phyloP scores from a whole-genome alignment of 176 grass and related monocot species.

The Echinochloa phyllopogon region DNA sequence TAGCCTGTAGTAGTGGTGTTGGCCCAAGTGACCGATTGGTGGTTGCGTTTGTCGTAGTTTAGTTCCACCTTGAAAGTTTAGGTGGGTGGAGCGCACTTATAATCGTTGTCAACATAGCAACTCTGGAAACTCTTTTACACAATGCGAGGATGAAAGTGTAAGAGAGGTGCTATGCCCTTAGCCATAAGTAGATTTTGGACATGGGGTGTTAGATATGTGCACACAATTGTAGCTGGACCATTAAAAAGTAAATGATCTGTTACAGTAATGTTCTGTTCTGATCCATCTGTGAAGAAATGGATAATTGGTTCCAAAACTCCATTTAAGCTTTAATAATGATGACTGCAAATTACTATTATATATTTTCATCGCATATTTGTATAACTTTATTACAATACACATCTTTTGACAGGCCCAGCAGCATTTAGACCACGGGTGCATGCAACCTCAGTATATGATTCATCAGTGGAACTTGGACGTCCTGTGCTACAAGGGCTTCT shows the following conservation, averaged over 20 bases:
- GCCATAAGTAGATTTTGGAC: not conserved
- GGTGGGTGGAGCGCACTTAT: too few species aligned
- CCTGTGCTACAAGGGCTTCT: constrained; percentile 92
- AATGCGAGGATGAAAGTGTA: too few species aligned
- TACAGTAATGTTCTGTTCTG: constrained; percentile 1
- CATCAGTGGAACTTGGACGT: constrained; percentile 77
- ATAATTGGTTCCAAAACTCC: constrained; percentile 30
- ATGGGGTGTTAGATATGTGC: not conserved
- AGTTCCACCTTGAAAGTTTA: too few species aligned
- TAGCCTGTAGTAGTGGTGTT: too few species aligned
- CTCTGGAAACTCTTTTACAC: too few species aligned
- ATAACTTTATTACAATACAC: constrained; percentile 28
- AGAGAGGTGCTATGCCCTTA: not conserved
- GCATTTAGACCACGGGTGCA: constrained; percentile 90
- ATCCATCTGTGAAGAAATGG: constrained; percentile 32
- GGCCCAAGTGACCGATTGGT: too few species aligned
- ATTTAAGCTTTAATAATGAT: constrained; percentile 19
- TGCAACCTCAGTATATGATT: constrained; percentile 72
- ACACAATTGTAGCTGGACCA: not conserved
- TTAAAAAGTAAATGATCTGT: not conserved
- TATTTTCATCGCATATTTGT: not conserved
- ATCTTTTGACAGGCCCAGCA: constrained; percentile 74
- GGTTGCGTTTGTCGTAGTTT: too few species aligned
- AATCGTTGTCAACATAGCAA: too few species aligned
- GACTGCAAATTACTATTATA: not conserved